A percentile compares a stretch with the other conserved stretches of the same genome.
Conservation (phyloP, 306 rosid species). For the Cotoneaster glaucophyllus region DNA sequence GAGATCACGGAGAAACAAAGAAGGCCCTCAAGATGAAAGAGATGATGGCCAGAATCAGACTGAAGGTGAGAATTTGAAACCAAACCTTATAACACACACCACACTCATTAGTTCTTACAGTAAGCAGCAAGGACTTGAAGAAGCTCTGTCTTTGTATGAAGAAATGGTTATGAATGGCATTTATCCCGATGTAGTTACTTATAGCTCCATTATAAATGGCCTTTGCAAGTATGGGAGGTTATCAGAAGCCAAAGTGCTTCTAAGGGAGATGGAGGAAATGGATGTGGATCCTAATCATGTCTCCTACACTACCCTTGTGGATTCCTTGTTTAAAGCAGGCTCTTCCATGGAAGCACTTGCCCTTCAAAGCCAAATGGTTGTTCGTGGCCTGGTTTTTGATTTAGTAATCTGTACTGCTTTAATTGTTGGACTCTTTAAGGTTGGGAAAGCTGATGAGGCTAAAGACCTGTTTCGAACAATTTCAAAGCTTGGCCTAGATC, state of each 20-base stretch:
- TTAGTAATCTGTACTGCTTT: slow-evolving; percentile 53
- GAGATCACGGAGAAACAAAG: slow-evolving; percentile 23
- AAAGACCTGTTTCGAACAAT: slow-evolving; percentile 47
- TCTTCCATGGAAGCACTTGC: slow-evolving; percentile 53
- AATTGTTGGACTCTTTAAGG: slow-evolving; percentile 76
- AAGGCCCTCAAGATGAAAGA: slow-evolving; percentile 9
- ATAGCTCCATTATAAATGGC: slow-evolving; percentile 58
- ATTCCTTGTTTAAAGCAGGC: slow-evolving; percentile 57
- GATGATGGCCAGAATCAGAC: slow-evolving; percentile 11
- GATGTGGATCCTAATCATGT: slow-evolving; percentile 62
- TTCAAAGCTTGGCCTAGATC: slow-evolving; percentile 46
- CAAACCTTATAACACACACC: slow-evolving; percentile 55
- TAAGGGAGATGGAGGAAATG: slow-evolving; percentile 73
- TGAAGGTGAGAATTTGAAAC: slow-evolving; percentile 28
- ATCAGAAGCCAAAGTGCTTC: slow-evolving; percentile 51
- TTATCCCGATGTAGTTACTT: slow-evolving; percentile 69
- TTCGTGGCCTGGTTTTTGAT: slow-evolving; percentile 68
- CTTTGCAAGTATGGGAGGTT: slow-evolving; percentile 70
- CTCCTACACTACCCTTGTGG: slow-evolving; percentile 58
- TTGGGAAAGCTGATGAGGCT: slow-evolving; percentile 53
- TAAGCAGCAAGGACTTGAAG: slow-evolving; percentile 45
- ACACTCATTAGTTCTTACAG: slow-evolving; percentile 51
- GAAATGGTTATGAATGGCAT: slow-evolving; percentile 61
- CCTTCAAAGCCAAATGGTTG: slow-evolving; percentile 66
- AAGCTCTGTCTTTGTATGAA: slow-evolving; percentile 59